Evolutionary conservation across 78 protist genomes (phyloP), one percentile per base, ranked within the genome.

Genomic region (Dictyostelium intermedium): DNA sequence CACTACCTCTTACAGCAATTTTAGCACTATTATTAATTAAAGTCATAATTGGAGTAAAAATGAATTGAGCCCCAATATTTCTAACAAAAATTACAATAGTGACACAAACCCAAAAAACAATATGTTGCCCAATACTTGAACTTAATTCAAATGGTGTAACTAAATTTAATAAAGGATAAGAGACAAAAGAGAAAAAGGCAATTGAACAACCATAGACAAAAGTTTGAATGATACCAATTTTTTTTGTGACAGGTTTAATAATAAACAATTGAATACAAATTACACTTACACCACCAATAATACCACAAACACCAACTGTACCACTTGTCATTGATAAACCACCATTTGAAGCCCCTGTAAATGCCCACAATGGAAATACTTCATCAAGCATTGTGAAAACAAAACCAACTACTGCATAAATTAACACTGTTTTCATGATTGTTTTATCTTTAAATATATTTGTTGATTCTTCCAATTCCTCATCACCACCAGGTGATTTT

Each of bases 11-110:
- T 14, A 37, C 11, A 9, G 41, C 30, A 2, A 56, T 23, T 9
- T 39, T 89, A 1, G 94, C 94, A 39, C 63, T 13, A 83, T 89
- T 89, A 47, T 89, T 89, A 45, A 89, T 70, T n/a, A 89, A 43
- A 23, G 94, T 81, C 87, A 80, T 80, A 9, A 89, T 69, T 18
- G 94, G 94, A 23, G 94, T 89, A 61, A 89, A 89, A 3, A 89
- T 32, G 16, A 89, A 50, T 80, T 89, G 94, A 6, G 56, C 69
- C 4, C 70, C 39, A 45, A 89, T 11, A 25, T 80, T 74, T 34
- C 94, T 53, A 27, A 80, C 0, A 5, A 37, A 11, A 9, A 66
- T 6, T 16, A 80, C 39, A 0, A 89, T 32, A 1, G 47, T 7
- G n/a, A 70, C 5, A 5, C 43, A 72, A 9, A 80, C 0, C 94